These are phyloP conservation scores for Myrica gale DNA, from an alignment of 306 rosid genomes.

Conservation along the genomic window DNA sequence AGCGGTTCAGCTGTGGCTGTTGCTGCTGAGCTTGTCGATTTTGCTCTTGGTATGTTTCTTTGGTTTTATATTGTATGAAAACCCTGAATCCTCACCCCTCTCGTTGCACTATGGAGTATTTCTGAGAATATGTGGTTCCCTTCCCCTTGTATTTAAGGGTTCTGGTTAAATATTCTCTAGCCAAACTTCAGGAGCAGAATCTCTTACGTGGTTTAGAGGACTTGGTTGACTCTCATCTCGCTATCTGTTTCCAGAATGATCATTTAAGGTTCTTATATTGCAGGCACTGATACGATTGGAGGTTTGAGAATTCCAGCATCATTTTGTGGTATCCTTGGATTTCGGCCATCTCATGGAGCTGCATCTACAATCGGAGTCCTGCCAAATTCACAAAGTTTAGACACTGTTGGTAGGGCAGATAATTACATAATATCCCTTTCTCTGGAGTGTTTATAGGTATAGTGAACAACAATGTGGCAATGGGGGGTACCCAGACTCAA, in stretches of 20 bases:
- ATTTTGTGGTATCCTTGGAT: slow-evolving; percentile 76
- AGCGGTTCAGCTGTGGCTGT: slow-evolving; percentile 81
- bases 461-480: not conserved
- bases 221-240: not conserved
- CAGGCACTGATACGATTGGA: slow-evolving; percentile 84
- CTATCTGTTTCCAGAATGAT: not conserved
- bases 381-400: slow-evolving; percentile 76
- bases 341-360: slow-evolving; percentile 79
- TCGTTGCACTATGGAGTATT: not conserved
- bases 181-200: not conserved
- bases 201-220: not conserved
- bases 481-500: not conserved
- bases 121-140: not conserved
- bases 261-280: slow-evolving; percentile 21
- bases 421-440: not conserved
- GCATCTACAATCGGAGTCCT: slow-evolving; percentile 61
- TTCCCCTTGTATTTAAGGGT: not conserved
- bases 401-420: slow-evolving; percentile 65
- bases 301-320: slow-evolving; percentile 81
- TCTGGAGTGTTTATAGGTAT: not conserved
- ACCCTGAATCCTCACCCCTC: not conserved
- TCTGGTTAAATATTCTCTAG: not conserved
- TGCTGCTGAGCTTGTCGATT: slow-evolving; percentile 69
- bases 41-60: slow-evolving; percentile 54
- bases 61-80: slow-evolving; percentile 10